Base-by-base conservation (phyloP, 371 early-diverging fungal species). In the Zopfochytrium polystomum region DNA sequence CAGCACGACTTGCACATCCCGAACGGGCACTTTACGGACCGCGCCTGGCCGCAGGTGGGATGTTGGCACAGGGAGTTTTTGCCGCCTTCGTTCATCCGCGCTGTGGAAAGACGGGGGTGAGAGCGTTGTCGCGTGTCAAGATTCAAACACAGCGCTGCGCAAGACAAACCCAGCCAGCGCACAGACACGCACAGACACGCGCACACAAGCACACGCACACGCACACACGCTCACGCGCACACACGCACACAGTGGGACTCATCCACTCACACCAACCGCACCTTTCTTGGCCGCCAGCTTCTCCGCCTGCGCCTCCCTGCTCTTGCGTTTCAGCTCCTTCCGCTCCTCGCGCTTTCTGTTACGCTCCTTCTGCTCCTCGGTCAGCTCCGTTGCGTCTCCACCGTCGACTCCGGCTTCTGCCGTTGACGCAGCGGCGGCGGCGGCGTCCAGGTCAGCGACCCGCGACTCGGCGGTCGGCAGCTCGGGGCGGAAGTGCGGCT, bases 401-500 rank as follows among this genome's bases (percentile, higher is more conserved):
- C 29, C 54, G 5, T n/a, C 47, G 5, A 5, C 42, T 13, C 18
- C 42, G 18, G 22, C 32, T 38, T 46, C 34, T 11, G 35, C 43
- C 31, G 54, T 29, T 22, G 33, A n/a, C 1, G 25, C 47, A 0
- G 47, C 2, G 30, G 6, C 6, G 1, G 15, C 44, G 9, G 38
- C 52, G 38, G 47, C 29, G 6, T n/a, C 29, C 25, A 23, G 13
- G 9, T 45, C 52, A n/a, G 48, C 31, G 7, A 1, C 29, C 25
- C 26, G n/a, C 35, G 50, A 9, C 48, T 31, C 34, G 29, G 33
- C 27, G n/a, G 20, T 38, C 49, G 52, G 47, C 20, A 59, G 52
- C 35, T 63, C 67, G 5, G 87, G 84, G 49, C 93, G 78, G 52
- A 93, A 64, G 56, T 86, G 84, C 7, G 93, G 91, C 71, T 90